phyloP scores from a whole-genome alignment of 768 basidiomycete species.

The Boletus subcaerulescens region DNA sequence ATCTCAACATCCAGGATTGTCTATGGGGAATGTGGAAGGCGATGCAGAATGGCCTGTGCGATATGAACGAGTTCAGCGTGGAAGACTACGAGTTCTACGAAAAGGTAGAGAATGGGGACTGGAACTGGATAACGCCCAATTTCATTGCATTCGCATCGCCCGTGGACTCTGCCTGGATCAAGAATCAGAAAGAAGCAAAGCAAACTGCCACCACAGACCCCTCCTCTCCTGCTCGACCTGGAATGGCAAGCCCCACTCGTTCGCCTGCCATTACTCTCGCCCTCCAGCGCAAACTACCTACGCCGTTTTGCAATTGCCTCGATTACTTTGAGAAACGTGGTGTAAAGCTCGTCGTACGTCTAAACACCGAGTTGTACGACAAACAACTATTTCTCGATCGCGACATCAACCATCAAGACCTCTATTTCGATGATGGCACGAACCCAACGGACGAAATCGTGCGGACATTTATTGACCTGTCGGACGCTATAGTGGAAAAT shows the following conservation, averaged over 20 bases:
- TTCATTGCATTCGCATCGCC: constrained; percentile 96
- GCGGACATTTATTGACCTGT: constrained; percentile 82
- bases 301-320: constrained; percentile 85
- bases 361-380: constrained; percentile 94
- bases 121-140: constrained; percentile 92
- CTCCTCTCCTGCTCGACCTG: constrained; percentile 28
- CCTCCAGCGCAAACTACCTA: constrained; percentile 72
- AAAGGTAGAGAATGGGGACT: constrained; percentile 93
- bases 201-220: constrained; percentile 29
- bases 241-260: constrained; percentile 22
- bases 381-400: constrained; percentile 73
- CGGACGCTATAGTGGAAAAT: constrained; percentile 70
- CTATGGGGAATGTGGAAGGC: constrained; percentile 86
- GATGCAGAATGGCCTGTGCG: constrained; percentile 88
- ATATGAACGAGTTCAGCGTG: constrained; percentile 91
- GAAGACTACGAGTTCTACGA: constrained; percentile 94
- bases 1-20: constrained; percentile 90
- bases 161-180: constrained; percentile 76
- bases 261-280: constrained; percentile 46
- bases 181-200: constrained; percentile 65
- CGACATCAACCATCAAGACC: constrained; percentile 85
- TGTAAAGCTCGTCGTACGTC: constrained; percentile 87
- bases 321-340: constrained; percentile 88
- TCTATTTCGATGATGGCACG: constrained; percentile 98
- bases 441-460: constrained; percentile 97